A percentile compares a stretch with the other conserved stretches of the same genome.
Evolutionary conservation across 768 basidiomycete species (phyloP).

Genomic region (Wakefieldia striispora): DNA sequence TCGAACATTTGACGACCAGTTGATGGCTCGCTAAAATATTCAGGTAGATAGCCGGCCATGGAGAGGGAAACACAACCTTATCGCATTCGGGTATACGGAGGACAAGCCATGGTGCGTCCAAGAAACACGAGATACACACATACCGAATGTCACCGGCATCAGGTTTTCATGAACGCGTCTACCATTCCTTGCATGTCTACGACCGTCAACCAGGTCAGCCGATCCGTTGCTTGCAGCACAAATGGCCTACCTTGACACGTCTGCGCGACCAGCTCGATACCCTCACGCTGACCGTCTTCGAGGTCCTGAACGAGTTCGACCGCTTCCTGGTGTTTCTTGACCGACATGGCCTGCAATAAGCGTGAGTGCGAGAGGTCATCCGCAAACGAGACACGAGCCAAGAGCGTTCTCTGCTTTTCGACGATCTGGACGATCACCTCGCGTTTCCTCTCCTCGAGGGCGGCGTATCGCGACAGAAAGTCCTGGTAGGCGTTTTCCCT

Average conservation of each 20-base stretch:
- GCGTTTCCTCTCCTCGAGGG: slow-evolving; percentile 28
- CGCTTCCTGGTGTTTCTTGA: slow-evolving; percentile 27
- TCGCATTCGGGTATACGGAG: not conserved
- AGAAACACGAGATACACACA: not conserved
- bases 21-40: too few species aligned
- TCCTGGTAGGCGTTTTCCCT: slow-evolving; percentile 28
- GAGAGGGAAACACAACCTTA: not conserved
- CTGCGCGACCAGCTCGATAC: slow-evolving; percentile 18
- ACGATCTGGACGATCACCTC: slow-evolving; percentile 25
- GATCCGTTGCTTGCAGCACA: not conserved
- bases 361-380: not conserved
- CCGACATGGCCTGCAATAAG: slow-evolving; percentile 21
- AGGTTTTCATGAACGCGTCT: slow-evolving; percentile 22
- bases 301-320: slow-evolving; percentile 19
- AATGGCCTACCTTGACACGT: slow-evolving; percentile 19
- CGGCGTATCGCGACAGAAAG: slow-evolving; percentile 23
- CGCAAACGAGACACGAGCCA: slow-evolving; percentile 17
- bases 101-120: not conserved
- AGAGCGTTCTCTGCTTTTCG: slow-evolving; percentile 22
- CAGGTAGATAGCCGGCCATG: too few species aligned
- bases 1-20: too few species aligned
- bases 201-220: not conserved
- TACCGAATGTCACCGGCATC: not conserved
- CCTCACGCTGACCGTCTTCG: slow-evolving; percentile 25
- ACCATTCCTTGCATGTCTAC: slow-evolving; percentile 19